phyloP scores from a whole-genome alignment of 306 rosid species.

The Mimosa pudica region DNA sequence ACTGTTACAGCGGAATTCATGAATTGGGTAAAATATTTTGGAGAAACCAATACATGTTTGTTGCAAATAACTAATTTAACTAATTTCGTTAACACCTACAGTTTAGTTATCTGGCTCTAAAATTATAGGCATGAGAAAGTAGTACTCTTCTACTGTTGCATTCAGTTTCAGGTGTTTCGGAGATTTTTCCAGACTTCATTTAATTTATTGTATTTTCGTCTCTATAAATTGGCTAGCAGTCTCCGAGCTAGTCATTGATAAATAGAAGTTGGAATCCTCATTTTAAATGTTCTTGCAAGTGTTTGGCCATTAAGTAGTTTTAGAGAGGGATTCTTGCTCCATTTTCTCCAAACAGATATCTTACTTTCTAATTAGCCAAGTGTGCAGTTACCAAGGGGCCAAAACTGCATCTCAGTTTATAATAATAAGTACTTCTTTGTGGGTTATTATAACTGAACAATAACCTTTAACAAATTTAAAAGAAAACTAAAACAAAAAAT shows the following conservation, averaged over 20 bases:
- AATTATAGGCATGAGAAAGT: no score
- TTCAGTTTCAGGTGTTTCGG: neutral
- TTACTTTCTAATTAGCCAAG: neutral
- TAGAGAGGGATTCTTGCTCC: neutral
- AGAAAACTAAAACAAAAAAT: neutral
- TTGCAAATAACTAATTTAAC: no score
- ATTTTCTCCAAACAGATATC: neutral
- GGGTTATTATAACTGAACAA: conserved; percentile 18
- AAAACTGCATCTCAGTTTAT: conserved; percentile 28
- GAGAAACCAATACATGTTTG: no score
- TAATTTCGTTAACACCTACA: no score
- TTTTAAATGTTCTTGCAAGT: neutral
- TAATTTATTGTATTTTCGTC: neutral
- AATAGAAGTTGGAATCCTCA: neutral
- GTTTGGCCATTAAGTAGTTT: neutral
- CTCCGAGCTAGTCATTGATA: neutral
- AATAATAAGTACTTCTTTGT: neutral
- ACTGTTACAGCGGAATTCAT: conserved; percentile 50
- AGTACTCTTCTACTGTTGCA: neutral
- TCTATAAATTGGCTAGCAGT: no score
- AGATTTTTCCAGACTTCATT: neutral
- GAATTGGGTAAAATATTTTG: conserved; percentile 32
- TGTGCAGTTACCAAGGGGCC: neutral
- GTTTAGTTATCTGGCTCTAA: no score
- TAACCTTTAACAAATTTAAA: neutral